Evolutionary conservation across 1,284 basidiomycete species (phyloP).

Genomic region (Heterobasidion parviporum): DNA sequence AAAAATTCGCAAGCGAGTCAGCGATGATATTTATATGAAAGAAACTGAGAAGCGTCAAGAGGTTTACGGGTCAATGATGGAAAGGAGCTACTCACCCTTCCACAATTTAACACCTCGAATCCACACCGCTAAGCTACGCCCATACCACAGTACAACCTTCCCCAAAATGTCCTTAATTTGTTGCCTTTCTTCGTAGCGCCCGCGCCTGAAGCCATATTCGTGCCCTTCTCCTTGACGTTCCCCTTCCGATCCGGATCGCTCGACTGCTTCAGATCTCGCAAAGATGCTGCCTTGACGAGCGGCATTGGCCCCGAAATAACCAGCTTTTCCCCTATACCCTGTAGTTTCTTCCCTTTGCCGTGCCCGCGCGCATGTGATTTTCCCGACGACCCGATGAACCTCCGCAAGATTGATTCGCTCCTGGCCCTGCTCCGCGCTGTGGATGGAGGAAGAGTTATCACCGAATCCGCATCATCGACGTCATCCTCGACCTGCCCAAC

Average conservation of each 20-base stretch:
- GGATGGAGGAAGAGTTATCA: slow-evolving; percentile 16
- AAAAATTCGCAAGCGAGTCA: no score
- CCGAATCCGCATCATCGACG: slow-evolving; percentile 13
- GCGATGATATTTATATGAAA: no score
- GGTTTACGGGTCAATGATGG: no score
- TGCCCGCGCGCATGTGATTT: slow-evolving; percentile 14
- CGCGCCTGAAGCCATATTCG: background rate
- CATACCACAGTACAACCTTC: slow-evolving; percentile 1
- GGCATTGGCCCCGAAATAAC: slow-evolving; percentile 27
- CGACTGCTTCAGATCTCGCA: slow-evolving; percentile 2
- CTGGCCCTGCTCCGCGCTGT: slow-evolving; percentile 6
- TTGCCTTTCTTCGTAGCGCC: slow-evolving; percentile 9
- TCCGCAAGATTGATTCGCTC: slow-evolving; percentile 10
- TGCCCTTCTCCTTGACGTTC: background rate
- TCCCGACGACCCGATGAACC: slow-evolving; percentile 15
- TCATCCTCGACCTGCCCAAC: slow-evolving; percentile 20
- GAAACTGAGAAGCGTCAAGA: no score
- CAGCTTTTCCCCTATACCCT: slow-evolving; percentile 17
- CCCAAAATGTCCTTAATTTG: slow-evolving; percentile 9
- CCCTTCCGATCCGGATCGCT: background rate
- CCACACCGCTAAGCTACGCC: background rate
- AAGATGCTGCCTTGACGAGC: slow-evolving; percentile 13
- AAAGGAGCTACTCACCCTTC: no score
- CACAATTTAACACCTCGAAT: background rate
- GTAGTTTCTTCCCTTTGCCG: slow-evolving; percentile 8